These are phyloP conservation scores for Trypanosoma scelopori DNA, from an alignment of 208 protist genomes.

Conservation along the genomic window DNA sequence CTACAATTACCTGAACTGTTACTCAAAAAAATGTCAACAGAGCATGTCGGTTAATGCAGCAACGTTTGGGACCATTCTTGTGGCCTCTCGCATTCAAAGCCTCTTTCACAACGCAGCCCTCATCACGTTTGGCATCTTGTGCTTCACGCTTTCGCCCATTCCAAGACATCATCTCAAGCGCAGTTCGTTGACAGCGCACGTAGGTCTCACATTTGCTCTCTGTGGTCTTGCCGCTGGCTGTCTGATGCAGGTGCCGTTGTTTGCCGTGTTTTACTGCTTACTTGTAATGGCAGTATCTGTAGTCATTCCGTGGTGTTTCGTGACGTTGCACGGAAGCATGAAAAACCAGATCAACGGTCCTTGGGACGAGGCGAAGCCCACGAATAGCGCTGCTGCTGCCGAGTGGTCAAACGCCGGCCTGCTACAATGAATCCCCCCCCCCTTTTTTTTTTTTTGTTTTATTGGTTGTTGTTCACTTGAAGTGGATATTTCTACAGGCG, in stretches of 20 bases:
- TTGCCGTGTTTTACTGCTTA: conserved; percentile 61
- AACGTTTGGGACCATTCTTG: conserved; percentile 77
- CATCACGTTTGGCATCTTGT: conserved; percentile 83
- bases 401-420: conserved; percentile 90
- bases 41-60: conserved; percentile 83
- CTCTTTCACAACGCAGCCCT: conserved; percentile 65
- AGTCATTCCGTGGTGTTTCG: conserved; percentile 81
- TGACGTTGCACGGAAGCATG: conserved; percentile 64
- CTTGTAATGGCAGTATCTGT: conserved; percentile 57
- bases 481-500: conserved; percentile 1
- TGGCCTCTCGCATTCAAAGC: conserved; percentile 80
- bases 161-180: conserved; percentile 65
- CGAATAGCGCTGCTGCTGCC: conserved; percentile 88
- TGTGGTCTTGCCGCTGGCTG: conserved; percentile 54
- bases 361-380: conserved; percentile 92
- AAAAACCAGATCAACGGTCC: conserved; percentile 91
- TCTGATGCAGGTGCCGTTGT: conserved; percentile 53
- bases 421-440: conserved; percentile 33
- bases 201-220: conserved; percentile 62
- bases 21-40: conserved; percentile 57
- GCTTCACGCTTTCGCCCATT: conserved; percentile 84
- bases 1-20: conserved; percentile 87
- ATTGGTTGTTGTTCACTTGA: too few species aligned
- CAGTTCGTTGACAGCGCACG: conserved; percentile 60
- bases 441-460: conserved; percentile 14